phyloP scores from a whole-genome alignment of 495 filamentous ascomycete genomes.

The Aspergillus ostianus region DNA sequence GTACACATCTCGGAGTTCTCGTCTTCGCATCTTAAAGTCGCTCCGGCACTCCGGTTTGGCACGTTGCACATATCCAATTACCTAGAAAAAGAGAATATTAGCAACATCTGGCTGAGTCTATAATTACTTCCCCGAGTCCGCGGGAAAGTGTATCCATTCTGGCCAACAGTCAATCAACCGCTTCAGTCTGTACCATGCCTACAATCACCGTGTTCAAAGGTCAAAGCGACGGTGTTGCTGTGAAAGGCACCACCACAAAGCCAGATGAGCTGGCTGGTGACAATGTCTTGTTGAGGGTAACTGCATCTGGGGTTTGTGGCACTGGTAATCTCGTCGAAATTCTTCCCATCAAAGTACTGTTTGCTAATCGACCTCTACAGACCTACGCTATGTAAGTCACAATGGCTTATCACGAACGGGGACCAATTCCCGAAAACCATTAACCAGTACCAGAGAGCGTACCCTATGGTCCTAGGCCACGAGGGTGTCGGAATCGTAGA shows the following conservation, averaged over 20 bases:
- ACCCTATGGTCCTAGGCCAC: conserved; percentile 19
- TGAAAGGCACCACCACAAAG: conserved; percentile 14
- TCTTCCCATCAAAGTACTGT: background rate
- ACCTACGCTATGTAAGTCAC: conserved; percentile 16
- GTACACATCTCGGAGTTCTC: background rate
- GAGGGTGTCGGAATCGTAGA: conserved; percentile 22
- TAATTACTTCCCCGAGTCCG: background rate
- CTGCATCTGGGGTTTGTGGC: conserved; percentile 21
- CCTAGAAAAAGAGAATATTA: background rate
- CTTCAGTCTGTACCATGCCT: conserved; percentile 4
- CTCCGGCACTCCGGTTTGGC: background rate
- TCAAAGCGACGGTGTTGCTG: conserved; percentile 9
- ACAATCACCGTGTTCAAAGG: conserved; percentile 20
- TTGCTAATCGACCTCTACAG: background rate
- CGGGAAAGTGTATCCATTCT: background rate
- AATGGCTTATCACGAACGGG: background rate
- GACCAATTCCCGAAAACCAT: background rate
- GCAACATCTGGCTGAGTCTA: background rate
- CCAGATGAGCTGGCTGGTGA: conserved; percentile 14
- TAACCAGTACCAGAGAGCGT: conserved; percentile 1
- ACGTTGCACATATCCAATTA: background rate
- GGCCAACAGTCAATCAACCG: background rate
- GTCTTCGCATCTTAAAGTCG: background rate
- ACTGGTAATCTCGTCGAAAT: conserved; percentile 1
- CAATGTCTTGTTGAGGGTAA: conserved; percentile 17